Conservation (phyloP, 2,329 filamentous ascomycete genomes). For the Cordyceps javanica region DNA sequence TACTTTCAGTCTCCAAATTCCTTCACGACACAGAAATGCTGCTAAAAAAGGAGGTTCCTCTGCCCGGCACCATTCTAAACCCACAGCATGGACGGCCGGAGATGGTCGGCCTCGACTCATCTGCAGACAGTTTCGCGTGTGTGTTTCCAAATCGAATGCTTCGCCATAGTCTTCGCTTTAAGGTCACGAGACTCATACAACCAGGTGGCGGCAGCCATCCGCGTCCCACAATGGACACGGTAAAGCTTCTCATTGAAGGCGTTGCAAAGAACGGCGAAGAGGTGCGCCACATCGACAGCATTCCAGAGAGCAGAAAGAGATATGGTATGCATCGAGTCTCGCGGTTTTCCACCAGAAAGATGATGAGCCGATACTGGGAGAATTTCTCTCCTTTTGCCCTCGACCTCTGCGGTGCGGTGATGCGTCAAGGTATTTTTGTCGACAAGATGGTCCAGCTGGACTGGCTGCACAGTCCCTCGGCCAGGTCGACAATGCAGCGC, state of each 20-base stretch:
- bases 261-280: slow-evolving; percentile 32
- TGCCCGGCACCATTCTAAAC: slow-evolving; percentile 63
- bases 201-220: slow-evolving; percentile 17
- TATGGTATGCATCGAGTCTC: slow-evolving; percentile 23
- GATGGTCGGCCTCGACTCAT: slow-evolving; percentile 15
- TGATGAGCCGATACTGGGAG: slow-evolving; percentile 67
- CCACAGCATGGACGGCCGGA: slow-evolving; percentile 44
- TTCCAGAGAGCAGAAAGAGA: slow-evolving; percentile 15
- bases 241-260: slow-evolving; percentile 45
- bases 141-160: slow-evolving; percentile 56
- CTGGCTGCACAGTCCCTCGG: slow-evolving; percentile 68
- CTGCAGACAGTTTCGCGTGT: slow-evolving; percentile 23
- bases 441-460: slow-evolving; percentile 72
- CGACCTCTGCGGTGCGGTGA: slow-evolving; percentile 58
- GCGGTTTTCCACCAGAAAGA: slow-evolving; percentile 49
- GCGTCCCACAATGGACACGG: slow-evolving; percentile 40
- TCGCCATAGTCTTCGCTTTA: slow-evolving; percentile 34
- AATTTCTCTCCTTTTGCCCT: slow-evolving; percentile 60
- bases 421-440: slow-evolving; percentile 59
- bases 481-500: slow-evolving; percentile 56
- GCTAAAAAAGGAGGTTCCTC: slow-evolving; percentile 40
- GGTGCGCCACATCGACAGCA: slow-evolving; percentile 36
- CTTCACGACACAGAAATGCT: slow-evolving; percentile 47
- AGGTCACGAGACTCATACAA: slow-evolving; percentile 35
- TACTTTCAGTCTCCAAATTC: slow-evolving; percentile 56